Conservation (phyloP, 176 grass and related monocot genomes). For the Melocanna baccifera region DNA sequence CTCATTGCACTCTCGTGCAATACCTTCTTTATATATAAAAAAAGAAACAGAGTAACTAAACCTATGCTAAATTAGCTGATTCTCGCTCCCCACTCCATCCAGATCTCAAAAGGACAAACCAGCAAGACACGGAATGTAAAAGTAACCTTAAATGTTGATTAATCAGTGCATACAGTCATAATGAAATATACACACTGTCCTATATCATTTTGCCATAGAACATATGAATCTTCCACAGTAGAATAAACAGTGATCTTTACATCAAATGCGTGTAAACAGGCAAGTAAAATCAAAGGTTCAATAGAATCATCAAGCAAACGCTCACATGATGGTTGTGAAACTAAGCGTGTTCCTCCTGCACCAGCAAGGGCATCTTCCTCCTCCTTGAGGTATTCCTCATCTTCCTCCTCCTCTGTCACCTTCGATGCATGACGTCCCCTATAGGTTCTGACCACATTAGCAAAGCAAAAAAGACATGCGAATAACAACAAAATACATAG, state of each 20-base stretch:
- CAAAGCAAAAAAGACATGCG: constrained; percentile 1
- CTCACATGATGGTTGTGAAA: constrained; percentile 73
- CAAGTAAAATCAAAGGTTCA: constrained; percentile 5
- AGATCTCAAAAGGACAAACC: constrained; percentile 4
- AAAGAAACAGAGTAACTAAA: not conserved
- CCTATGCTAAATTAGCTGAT: not conserved
- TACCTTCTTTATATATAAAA: not conserved
- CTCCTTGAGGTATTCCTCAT: constrained; percentile 79
- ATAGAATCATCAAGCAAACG: constrained; percentile 22
- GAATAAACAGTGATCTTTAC: constrained; percentile 14
- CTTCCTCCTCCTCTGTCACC: constrained; percentile 80
- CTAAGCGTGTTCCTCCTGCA: constrained; percentile 62
- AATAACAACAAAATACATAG: constrained; percentile 4
- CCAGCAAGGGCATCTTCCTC: constrained; percentile 67
- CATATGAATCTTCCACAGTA: not conserved
- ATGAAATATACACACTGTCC: not conserved
- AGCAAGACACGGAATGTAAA: not conserved
- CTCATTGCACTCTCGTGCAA: not conserved
- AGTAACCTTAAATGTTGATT: constrained; percentile 1
- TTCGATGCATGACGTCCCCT: constrained; percentile 79
- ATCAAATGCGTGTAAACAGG: not conserved
- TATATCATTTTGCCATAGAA: constrained; percentile 5
- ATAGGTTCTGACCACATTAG: constrained; percentile 28
- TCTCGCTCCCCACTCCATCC: not conserved
- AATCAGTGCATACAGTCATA: not conserved